These are phyloP conservation scores for Carex pumila DNA, from an alignment of 176 grass and related monocot genomes.

Conservation along the genomic window DNA sequence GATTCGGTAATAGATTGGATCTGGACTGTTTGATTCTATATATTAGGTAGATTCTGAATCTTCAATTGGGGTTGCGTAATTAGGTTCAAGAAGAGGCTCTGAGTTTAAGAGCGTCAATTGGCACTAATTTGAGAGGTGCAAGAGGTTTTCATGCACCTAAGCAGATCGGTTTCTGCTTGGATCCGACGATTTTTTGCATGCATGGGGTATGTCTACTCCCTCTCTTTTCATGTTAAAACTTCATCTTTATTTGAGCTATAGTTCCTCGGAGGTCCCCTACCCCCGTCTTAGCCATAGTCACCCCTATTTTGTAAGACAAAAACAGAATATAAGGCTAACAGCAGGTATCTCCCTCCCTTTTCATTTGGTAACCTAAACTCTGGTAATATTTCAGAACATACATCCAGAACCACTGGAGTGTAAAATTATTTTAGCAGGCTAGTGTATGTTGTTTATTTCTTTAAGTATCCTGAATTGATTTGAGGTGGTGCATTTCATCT, in stretches of 20 bases:
- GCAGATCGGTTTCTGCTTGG: constrained; percentile 65
- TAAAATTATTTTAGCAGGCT: background rate
- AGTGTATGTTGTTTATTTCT: background rate
- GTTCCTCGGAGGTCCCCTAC: background rate
- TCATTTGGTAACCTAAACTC: background rate
- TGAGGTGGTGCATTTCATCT: background rate
- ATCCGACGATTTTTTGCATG: constrained; percentile 61
- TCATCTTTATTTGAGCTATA: background rate
- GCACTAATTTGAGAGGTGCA: background rate
- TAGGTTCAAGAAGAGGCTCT: background rate
- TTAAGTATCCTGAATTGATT: background rate
- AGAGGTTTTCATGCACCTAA: constrained; percentile 56
- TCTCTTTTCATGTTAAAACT: background rate
- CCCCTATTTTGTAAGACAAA: background rate
- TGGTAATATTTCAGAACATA: background rate
- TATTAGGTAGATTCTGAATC: background rate
- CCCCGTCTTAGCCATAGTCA: background rate
- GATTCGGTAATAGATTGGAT: background rate
- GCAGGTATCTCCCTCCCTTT: background rate
- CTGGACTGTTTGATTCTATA: background rate
- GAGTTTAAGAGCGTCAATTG: background rate
- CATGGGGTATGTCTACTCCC: constrained; percentile 62
- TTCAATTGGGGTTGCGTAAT: background rate
- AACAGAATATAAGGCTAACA: background rate
- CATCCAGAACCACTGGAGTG: background rate